Base-by-base conservation (phyloP, 1,284 basidiomycete species). In the Ustilago nuda region DNA sequence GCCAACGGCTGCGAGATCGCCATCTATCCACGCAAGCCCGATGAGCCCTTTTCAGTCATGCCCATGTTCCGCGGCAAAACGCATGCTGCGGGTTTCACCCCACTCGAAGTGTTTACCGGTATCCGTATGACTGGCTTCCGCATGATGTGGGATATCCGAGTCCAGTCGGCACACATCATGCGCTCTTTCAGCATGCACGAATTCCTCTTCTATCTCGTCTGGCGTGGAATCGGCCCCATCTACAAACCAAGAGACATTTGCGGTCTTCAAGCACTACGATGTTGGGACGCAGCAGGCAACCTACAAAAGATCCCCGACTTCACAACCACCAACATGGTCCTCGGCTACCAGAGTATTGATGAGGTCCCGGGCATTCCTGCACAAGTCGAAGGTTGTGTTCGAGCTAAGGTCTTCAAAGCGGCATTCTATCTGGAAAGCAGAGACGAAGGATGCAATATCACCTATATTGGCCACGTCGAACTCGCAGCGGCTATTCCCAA, bases 191-290 rank as follows among this genome's bases (percentile, higher is more conserved):
- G 61, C 8, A 73, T 71, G 62, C 63, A 72, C 63, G 76, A 76
- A n/a, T 76, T 76, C 58, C 62, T 73, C 50, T 82, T 82, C 61
- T 82, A 82, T 53, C 63, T 80, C 45, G 70, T 76, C 17, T 76
- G 66, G 67, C 48, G 76, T 6, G 80, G 80, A 19, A 82, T 82
- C 43, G 78, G 78, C 0, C 80, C 74, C 35, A 70, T 80, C 54
- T 76, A 82, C 58, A 73, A 62, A 39, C 72, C 76, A 4, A 55
- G 80, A 33, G 80, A 82, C 60, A 63, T 71, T 17, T 62, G 62
- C 19, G 80, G 80, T 43, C 58, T 78, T 11, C 78, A 82, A 56
- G 64, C 66, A 8, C 27, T 68, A 9, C 66, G 80, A 12, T 78
- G 57, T 39, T 79, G 66, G 64, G 72, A 72, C 36, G 55, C 69